Base-by-base conservation (phyloP, 1,284 basidiomycete genomes). In the Sanguinoderma infundibulare region DNA sequence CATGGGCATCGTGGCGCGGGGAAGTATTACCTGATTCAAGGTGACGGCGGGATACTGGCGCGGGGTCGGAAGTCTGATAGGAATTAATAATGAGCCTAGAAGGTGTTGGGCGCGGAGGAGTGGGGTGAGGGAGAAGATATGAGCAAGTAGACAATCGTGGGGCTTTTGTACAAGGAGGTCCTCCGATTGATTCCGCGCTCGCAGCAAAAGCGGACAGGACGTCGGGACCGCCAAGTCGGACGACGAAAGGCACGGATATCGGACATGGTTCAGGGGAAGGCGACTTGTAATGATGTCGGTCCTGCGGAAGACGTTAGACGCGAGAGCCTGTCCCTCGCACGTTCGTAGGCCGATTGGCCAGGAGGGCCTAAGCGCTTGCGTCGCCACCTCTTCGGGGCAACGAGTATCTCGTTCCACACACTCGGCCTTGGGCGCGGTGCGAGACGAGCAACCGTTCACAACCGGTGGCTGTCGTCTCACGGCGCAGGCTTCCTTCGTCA, bases 271-370 rank as follows among this genome's bases (percentile, higher is more conserved):
- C 47, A 30, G 15, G 34, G 38, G 32, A 46, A 38, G 52, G 24
- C 17, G 53, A 50, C 22, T 44, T 24, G 56, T 30, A 39, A 40
- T 39, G 10, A 38, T 20, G 38, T 5, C 26, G 34, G 47, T 10
- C 32, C 49, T 34, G 20, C 32, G 46, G 26, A 32, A 26, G 28
- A 49, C 17, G 46, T 3, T 35, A 51, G 49, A 36, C 30, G n/a
- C 49, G 32, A 9, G 12, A 26, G 42, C 22, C 20, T n/a, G 54
- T 46, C 34, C 65, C 57, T 66, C 44, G 65, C 65, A 66, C 65
- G 65, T 66, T 66, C 65, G 65, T 66, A 22, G 51, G 17, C 55
- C 35, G 53, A 62, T 66, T 63, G 62, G 62, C 38, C 35, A 35
- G 20, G 32, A 20, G 20, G 22, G 28, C 47, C 20, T 26, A 32